Evolutionary conservation across 208 protist genomes (phyloP).

Genomic region (Vickermania ingenoplastis): DNA sequence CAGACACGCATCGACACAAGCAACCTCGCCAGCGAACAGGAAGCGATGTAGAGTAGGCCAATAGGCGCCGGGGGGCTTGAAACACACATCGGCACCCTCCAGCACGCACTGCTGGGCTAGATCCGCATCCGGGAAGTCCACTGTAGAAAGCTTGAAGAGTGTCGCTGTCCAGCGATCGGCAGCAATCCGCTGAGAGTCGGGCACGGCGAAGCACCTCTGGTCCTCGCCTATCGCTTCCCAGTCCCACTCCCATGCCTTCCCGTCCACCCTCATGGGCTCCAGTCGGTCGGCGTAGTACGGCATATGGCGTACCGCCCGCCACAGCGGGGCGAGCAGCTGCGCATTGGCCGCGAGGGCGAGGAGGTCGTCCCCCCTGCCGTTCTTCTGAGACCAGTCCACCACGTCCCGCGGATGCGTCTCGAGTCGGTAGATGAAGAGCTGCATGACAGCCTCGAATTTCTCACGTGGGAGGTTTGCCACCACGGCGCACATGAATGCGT

Average conservation of each 20-base stretch:
- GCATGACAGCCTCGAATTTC: not conserved
- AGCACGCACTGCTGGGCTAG: not conserved
- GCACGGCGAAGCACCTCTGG: not conserved
- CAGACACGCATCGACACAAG: not conserved
- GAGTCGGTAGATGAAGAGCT: not conserved
- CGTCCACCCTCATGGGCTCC: not conserved
- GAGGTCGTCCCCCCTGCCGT: not conserved
- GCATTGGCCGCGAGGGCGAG: not conserved
- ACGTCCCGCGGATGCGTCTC: not conserved
- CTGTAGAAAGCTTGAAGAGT: not conserved
- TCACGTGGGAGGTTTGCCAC: not conserved
- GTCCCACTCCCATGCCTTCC: not conserved
- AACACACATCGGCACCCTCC: not conserved
- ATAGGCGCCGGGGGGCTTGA: not conserved
- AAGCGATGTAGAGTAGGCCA: not conserved
- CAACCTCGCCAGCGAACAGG: not conserved
- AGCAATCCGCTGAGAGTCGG: not conserved
- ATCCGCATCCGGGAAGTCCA: not conserved
- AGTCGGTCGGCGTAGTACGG: not conserved
- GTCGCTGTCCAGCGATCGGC: not conserved
- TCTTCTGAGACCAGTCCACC: not conserved
- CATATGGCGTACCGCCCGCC: not conserved
- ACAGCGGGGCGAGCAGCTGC: not conserved
- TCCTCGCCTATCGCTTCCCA: not conserved
- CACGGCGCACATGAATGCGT: not conserved